phyloP scores from a whole-genome alignment of 2,329 filamentous ascomycete genomes.

The Penicillium sp. region DNA sequence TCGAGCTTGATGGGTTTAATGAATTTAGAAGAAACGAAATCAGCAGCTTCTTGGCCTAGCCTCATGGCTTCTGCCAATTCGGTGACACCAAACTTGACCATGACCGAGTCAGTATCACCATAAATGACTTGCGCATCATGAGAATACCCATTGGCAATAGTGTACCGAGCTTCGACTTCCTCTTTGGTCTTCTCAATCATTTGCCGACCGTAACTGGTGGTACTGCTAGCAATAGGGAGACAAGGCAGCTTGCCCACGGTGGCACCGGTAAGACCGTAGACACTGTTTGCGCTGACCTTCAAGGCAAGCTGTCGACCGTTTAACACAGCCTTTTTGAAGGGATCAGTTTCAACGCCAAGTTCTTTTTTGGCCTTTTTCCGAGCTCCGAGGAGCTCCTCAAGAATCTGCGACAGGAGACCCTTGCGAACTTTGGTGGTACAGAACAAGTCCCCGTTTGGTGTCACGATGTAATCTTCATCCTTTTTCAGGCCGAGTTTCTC shows the following conservation, averaged over 20 bases:
- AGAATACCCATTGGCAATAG: constrained; percentile 88
- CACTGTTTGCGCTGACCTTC: constrained; percentile 96
- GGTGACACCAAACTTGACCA: constrained; percentile 96
- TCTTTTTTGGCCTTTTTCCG: constrained; percentile 95
- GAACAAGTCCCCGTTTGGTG: constrained; percentile 92
- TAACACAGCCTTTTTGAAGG: constrained; percentile 96
- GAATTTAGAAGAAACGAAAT: constrained; percentile 89
- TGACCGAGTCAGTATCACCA: constrained; percentile 98
- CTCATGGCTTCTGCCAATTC: constrained; percentile 91
- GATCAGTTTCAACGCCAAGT: constrained; percentile 83
- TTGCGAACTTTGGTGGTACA: constrained; percentile 87
- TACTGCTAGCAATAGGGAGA: constrained; percentile 92
- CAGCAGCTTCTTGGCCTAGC: constrained; percentile 88
- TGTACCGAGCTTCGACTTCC: constrained; percentile 91
- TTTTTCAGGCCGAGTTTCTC: constrained; percentile 78
- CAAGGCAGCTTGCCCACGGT: constrained; percentile 96
- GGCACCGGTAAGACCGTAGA: constrained; percentile 95
- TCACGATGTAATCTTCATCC: constrained; percentile 95
- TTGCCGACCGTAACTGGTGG: constrained; percentile 93
- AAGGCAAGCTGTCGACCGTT: constrained; percentile 96
- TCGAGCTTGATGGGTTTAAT: constrained; percentile 97
- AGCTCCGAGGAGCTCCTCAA: constrained; percentile 88
- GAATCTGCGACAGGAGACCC: constrained; percentile 89
- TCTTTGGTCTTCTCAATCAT: constrained; percentile 99
- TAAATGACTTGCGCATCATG: constrained; percentile 98